Evolutionary conservation across 2,329 filamentous ascomycete species (phyloP).

Genomic region (Biscogniauxia sp.): DNA sequence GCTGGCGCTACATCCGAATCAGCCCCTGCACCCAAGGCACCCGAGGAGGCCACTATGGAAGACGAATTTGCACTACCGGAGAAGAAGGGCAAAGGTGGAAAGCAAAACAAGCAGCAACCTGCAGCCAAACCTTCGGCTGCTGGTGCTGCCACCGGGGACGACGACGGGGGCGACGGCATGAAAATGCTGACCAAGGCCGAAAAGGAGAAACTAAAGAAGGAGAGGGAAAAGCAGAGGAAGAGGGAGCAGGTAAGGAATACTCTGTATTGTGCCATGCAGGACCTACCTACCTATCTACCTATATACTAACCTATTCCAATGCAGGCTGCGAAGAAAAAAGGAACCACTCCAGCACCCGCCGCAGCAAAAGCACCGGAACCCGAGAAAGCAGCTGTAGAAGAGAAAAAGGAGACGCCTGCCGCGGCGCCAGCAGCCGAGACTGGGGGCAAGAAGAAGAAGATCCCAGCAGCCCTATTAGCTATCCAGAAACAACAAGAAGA

Average conservation of each 20-base stretch:
- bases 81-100: conserved; percentile 66
- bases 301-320: conserved; percentile 29
- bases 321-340: conserved; percentile 83
- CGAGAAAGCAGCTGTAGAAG: conserved; percentile 48
- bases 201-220: conserved; percentile 97
- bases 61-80: conserved; percentile 83
- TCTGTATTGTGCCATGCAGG: conserved; percentile 11
- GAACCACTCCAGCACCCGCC: conserved; percentile 38
- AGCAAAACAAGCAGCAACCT: conserved; percentile 44
- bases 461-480: conserved; percentile 69
- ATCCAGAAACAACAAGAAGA: conserved; percentile 84
- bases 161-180: conserved; percentile 55
- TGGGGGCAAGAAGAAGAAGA: conserved; percentile 79
- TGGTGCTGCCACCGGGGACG: conserved; percentile 39
- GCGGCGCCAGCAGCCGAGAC: conserved; percentile 40
- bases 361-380: conserved; percentile 56
- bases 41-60: conserved; percentile 76
- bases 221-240: conserved; percentile 93
- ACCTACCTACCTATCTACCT: conserved; percentile 1
- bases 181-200: conserved; percentile 93
- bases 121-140: conserved; percentile 29
- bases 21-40: conserved; percentile 64
- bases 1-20: conserved; percentile 42
- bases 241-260: conserved; percentile 74
- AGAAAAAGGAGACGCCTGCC: conserved; percentile 48